A percentile compares a stretch with the other conserved stretches of the same genome.
These are phyloP conservation scores for Inonotus hispidus DNA, from an alignment of 1,284 basidiomycete species.

Conservation along the genomic window DNA sequence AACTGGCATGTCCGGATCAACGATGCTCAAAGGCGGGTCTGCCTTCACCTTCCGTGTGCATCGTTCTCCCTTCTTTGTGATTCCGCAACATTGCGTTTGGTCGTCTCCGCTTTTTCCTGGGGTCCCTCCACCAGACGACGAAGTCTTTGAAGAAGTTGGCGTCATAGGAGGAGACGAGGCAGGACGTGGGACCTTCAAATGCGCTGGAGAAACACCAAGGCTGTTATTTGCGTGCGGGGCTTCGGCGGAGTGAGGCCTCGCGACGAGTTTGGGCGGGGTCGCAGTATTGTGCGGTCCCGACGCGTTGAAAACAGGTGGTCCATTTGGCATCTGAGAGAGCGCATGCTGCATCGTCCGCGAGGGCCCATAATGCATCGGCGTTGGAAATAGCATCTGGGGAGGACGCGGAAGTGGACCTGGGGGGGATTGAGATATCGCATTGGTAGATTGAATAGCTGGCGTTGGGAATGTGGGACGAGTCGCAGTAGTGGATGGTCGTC, in stretches of 20 bases:
- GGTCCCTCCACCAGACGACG: slow-evolving; percentile 26
- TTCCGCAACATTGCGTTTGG: slow-evolving; percentile 51
- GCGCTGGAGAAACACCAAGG: neutral
- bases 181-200: slow-evolving; percentile 17
- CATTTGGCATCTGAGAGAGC: slow-evolving; percentile 24
- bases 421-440: slow-evolving; percentile 13
- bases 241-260: slow-evolving; percentile 11
- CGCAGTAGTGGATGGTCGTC: neutral
- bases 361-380: slow-evolving; percentile 31
- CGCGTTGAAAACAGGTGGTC: slow-evolving; percentile 9
- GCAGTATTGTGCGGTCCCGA: neutral
- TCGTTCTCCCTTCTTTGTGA: slow-evolving; percentile 57
- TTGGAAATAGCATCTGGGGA: slow-evolving; percentile 33
- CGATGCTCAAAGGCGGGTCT: slow-evolving; percentile 35
- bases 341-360: slow-evolving; percentile 64
- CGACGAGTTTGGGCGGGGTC: slow-evolving; percentile 17
- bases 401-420: slow-evolving; percentile 31
- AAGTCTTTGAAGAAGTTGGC: slow-evolving; percentile 27
- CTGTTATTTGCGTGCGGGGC: neutral
- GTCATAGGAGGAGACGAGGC: slow-evolving; percentile 23
- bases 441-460: neutral
- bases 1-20: slow-evolving; percentile 34
- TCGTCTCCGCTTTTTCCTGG: slow-evolving; percentile 21
- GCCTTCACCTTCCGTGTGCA: slow-evolving; percentile 59
- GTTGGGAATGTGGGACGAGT: slow-evolving; percentile 11